These are phyloP conservation scores for Fraxinus ornus DNA, from an alignment of 305 asterid species.

Conservation along the genomic window DNA sequence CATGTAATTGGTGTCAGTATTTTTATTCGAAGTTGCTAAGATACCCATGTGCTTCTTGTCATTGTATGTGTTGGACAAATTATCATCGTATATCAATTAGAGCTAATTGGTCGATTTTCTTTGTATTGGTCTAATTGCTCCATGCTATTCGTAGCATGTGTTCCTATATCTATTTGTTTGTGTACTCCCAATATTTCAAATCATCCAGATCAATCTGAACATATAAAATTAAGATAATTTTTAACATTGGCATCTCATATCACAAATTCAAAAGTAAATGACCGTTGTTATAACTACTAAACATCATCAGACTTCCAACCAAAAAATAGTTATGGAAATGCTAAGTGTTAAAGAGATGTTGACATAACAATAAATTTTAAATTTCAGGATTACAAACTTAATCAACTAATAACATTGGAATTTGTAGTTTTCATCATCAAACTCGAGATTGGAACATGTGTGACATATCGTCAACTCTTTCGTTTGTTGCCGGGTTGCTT, in stretches of 20 bases:
- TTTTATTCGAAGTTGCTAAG: too few species aligned
- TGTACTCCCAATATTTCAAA: not conserved
- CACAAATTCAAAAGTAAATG: not conserved
- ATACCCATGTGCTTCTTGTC: too few species aligned
- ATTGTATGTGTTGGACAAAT: too few species aligned
- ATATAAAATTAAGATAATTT: not conserved
- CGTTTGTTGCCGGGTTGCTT: too few species aligned
- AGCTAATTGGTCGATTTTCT: too few species aligned
- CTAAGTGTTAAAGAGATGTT: not conserved
- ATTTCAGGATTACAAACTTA: not conserved
- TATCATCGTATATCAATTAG: too few species aligned
- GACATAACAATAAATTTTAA: not conserved
- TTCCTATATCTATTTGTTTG: not conserved
- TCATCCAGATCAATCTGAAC: not conserved
- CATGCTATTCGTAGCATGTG: not conserved
- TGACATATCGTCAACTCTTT: too few species aligned
- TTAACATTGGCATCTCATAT: not conserved
- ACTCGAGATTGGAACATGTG: too few species aligned
- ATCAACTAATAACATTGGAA: not conserved
- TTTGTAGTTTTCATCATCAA: too few species aligned
- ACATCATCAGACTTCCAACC: not conserved
- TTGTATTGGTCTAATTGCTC: too few species aligned
- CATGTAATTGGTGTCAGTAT: too few species aligned
- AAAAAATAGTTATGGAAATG: not conserved
- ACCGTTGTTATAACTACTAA: not conserved